Base-by-base conservation (phyloP, 305 asterid genomes). In the Fraxinus floribunda region DNA sequence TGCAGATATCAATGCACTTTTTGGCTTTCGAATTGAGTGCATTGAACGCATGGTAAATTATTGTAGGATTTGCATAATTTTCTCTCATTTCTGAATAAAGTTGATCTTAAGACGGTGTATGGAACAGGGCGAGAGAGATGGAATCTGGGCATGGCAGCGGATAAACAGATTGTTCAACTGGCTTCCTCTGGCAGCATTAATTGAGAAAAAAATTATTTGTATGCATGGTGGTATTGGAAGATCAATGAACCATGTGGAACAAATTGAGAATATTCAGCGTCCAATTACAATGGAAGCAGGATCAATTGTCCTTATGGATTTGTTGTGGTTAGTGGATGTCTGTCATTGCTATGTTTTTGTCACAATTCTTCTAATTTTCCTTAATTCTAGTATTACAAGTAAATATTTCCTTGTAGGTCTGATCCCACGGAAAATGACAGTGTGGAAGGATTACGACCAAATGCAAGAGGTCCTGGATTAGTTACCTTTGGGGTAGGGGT, bases 211-310 rank as follows among this genome's bases (percentile, higher is more conserved):
- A 84, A 95, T 95, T 55, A 92, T 97, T 52, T 95, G 98, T 86
- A 95, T 97, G 99, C 99, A 97, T 87, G 98, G 99, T 84, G 99
- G 99, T 79, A 97, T 97, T 85, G 99, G 99, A 84, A 92, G 98
- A 90, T 97, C 99, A 10, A 95, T 97, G 75, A 97, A 95, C 86
- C 99, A 93, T 82, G 81, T 97, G 68, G 98, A 97, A 85, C 99
- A 97, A 89, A 97, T 97, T 32, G 98, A 97, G 89, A 92, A 85
- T 87, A 91, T 97, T 81, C 98, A 97, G 87, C 98, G 98, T 49
- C 99, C 98, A 24, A 97, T 97, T 84, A 90, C 97, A 39, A 97
- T 97, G 99, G 99, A 97, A 87, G 99, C 98, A 0, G 99, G 99
- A 76, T 97, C 99, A 16, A 87, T 97, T 83, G 93, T 97, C 82